Evolutionary conservation across 2,329 filamentous ascomycete species (phyloP), one percentile per base, ranked within the genome.

Genomic region (Penicillium vulpinum): DNA sequence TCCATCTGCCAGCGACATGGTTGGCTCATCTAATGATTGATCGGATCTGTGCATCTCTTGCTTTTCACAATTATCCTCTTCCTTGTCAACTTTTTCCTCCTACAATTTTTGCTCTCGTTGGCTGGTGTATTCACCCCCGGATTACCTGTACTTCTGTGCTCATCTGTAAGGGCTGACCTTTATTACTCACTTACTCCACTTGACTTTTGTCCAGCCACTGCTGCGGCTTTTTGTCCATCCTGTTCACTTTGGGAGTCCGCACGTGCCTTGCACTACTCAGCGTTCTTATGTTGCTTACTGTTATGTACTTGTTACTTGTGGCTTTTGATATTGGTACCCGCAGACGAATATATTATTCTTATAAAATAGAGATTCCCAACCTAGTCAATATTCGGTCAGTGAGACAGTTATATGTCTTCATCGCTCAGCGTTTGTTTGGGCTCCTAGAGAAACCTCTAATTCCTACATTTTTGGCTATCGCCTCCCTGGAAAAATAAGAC

Each of bases 21-120:
- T 31, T 51, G 52, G 40, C 52, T 29, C 26, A 45, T 51, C 36
- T 56, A 40, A 61, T 58, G 48, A 46, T 45, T 38, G 41, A 49
- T 48, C 39, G 44, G 51, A 58, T 33, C 38, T 39, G 21, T 51
- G 45, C 22, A 50, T 29, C 13, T 26, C 11, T 18, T 44, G 28
- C 13, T 35, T 36, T 35, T 28, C 22, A 8, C n/a, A 15, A 5
- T 11, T 55, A 36, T 15, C 31, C 38, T 56, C 9, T 56, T 46
- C 47, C 47, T 29, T 56, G 54, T 52, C 29, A 45, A 46, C 47
- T 40, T 41, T 52, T 22, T 38, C n/a, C 24, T 5, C 28, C 31
- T 16, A 36, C 13, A 22, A 56, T 22, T 18, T 11, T 28, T 33
- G 26, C 28, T 16, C 2, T 6, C 13, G 5, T 13, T 21, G 39